These are phyloP conservation scores for Ascochyta lentis DNA, from an alignment of 2,329 filamentous ascomycete genomes.

Conservation along the genomic window DNA sequence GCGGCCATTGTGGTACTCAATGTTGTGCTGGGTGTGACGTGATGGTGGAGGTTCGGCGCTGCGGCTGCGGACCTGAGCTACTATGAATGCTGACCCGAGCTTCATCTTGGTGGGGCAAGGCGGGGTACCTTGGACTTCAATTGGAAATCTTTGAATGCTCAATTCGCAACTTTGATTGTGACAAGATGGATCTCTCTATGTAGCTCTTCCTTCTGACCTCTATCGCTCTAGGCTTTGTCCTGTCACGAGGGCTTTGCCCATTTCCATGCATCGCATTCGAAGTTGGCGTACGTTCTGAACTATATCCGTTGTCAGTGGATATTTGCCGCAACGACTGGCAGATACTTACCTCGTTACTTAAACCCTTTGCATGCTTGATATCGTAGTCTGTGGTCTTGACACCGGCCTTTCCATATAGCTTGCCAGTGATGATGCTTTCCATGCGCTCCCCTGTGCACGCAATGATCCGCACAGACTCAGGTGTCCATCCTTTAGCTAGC, in stretches of 20 bases:
- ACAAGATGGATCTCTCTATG: background rate
- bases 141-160: background rate
- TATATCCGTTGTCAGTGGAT: background rate
- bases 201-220: background rate
- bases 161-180: background rate
- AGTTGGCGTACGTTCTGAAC: constrained; percentile 81
- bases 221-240: background rate
- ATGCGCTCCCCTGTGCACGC: constrained; percentile 81
- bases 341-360: constrained; percentile 70
- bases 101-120: constrained; percentile 23
- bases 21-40: constrained; percentile 28
- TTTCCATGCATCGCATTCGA: constrained; percentile 63
- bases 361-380: constrained; percentile 71
- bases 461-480: constrained; percentile 58
- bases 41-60: constrained; percentile 25
- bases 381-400: constrained; percentile 71
- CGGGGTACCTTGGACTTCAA: constrained; percentile 26
- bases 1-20: constrained; percentile 61
- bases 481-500: constrained; percentile 63
- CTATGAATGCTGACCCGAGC: constrained; percentile 19
- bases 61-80: constrained; percentile 10
- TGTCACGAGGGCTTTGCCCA: constrained; percentile 31
- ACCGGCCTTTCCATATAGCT: constrained; percentile 71
- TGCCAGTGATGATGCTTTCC: constrained; percentile 64
- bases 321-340: background rate